Evolutionary conservation across 495 filamentous ascomycete species (phyloP), one percentile per base, ranked within the genome.

Genomic region (Penicillium taxi): DNA sequence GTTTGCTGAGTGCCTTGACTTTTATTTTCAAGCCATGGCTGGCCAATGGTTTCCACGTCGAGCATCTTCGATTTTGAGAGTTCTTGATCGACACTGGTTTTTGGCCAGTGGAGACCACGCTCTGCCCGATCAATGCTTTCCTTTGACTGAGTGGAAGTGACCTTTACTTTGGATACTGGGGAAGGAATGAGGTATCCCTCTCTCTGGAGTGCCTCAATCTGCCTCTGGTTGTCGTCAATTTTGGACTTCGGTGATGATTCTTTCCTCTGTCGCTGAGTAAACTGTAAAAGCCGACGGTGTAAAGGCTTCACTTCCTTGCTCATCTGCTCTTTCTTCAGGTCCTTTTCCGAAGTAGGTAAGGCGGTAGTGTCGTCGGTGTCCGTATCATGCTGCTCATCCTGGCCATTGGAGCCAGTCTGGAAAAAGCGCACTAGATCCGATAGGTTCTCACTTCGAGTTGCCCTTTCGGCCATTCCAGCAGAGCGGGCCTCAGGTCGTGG

Each of bases 1-100:
- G 6, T 32, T 9, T 45, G 33, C 21, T 18, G 52, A 35, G 14
- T 38, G 27, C 13, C 44, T 26, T 59, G 47, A 6, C 43, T 44
- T 18, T 53, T 55, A 24, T 53, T 52, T 11, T 48, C 53, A 35
- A 69, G 34, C 66, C 63, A 67, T 26, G 61, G 61, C 39, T 53
- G 61, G 14, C 63, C 65, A 34, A 64, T 66, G 24, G 41, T 53
- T 42, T 69, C 61, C 8, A 69, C 54, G 32, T 67, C 63, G 20
- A 42, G 42, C 39, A 47, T 56, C 33, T 55, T 55, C 0, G 65
- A 64, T 36, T 26, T 60, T 1, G 59, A 61, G 23, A 49, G 41
- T 22, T 29, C 33, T 5, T 44, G 32, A 2, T 50, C 48, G 7
- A 53, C n/a, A 25, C 43, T 46, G 12, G 27, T 32, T 17, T 43